Evolutionary conservation across 352 stramenopile genomes (phyloP), one percentile per base, ranked within the genome.

Genomic region (Pythium scleroteichum): DNA sequence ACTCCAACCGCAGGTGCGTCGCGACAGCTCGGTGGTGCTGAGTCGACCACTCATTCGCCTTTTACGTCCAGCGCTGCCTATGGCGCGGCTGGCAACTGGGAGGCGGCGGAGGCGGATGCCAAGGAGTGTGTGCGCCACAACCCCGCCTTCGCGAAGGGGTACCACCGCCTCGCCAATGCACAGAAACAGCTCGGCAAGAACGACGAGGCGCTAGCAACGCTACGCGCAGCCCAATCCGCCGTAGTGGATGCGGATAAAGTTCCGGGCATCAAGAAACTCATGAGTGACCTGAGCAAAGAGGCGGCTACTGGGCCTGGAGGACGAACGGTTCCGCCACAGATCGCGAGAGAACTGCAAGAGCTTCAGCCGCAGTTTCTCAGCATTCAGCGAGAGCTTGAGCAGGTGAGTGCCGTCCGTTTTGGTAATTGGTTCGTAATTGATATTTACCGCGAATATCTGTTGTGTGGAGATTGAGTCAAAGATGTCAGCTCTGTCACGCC

Each of bases 271-370:
- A 89, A 88, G 74, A 92, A 92, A 64, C 60, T 92, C 51, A 64
- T 89, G 57, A 76, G 78, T 39, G 80, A 91, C 33, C 66, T 92
- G 55, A 88, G 79, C 38, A 71, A 88, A 53, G 78, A 87, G 23
- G 26, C 69, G 19, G 39, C 42, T 3, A 39, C 57, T 2, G 54
- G 54, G 27, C 19, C 54, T n/a, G 75, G 72, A 8, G 61, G 70
- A 9, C 77, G 74, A 20, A 71, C 82, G 16, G 65, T 94, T 46
- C 82, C 84, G 1, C 62, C 69, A 20, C 73, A 84, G 20, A 75
- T 94, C 46, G 80, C 82, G 42, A 89, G 88, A 51, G 84, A 94
- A 59, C 63, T 94, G 40, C 81, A 90, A 64, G 84, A 94, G 55
- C 61, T 94, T 45, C 84, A 94, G 69, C 84, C 84, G 32, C 82